Percentiles rank a stretch among this genome's conserved stretches.
Evolutionary conservation across 345 rosid genomes (phyloP).

Genomic region (Salix purpurea): DNA sequence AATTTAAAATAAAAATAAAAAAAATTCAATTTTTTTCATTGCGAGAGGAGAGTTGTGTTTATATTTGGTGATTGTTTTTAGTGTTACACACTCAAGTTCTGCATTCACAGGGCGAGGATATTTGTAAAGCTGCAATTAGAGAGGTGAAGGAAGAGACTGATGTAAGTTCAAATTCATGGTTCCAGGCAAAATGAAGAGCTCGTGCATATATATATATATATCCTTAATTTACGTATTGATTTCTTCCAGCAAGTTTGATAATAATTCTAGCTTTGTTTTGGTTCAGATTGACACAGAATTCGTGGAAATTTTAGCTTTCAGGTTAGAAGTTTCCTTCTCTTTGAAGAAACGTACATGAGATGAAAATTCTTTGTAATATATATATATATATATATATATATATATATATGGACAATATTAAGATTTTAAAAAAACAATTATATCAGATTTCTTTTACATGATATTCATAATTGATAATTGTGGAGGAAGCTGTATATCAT

Average conservation of each 20-base stretch:
- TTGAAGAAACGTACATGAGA: too few species aligned
- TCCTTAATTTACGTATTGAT: too few species aligned
- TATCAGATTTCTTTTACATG: too few species aligned
- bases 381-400: not conserved
- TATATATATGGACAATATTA: not conserved
- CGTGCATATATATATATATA: too few species aligned
- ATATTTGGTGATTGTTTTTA: not conserved
- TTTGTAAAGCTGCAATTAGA: constrained; percentile 51
- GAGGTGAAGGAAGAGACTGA: constrained; percentile 91
- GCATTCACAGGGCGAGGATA: constrained; percentile 65
- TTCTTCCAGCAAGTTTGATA: not conserved
- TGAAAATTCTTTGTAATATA: not conserved
- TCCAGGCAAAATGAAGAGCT: not conserved
- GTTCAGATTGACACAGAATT: constrained; percentile 60
- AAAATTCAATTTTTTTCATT: too few species aligned
- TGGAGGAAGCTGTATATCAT: too few species aligned
- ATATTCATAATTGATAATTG: too few species aligned
- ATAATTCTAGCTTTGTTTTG: not conserved
- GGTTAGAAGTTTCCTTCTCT: constrained; percentile 27
- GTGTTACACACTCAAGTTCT: not conserved
- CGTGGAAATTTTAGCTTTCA: constrained; percentile 57
- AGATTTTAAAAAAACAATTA: too few species aligned
- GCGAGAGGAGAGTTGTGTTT: not conserved
- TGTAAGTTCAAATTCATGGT: constrained; percentile 36
- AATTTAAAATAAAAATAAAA: too few species aligned